phyloP scores from a whole-genome alignment of 805 yeast species.

The Kazachstania africana region DNA sequence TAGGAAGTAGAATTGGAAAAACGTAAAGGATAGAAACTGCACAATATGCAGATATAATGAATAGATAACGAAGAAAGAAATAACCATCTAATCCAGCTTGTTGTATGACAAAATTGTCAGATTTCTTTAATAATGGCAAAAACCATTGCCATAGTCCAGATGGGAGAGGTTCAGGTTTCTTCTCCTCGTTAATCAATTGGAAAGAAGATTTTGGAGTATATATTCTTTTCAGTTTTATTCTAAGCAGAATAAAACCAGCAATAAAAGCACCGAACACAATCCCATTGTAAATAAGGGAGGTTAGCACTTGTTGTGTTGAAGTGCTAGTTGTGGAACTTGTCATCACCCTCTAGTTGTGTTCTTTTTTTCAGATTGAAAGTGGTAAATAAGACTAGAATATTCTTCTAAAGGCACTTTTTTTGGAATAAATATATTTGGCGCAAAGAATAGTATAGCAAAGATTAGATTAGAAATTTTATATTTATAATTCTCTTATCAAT shows the following conservation, averaged over 20 bases:
- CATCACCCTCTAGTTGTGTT: no score
- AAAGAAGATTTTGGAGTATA: conserved; percentile 74
- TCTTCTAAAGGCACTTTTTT: no score
- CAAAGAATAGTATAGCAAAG: no score
- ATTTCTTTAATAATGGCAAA: conserved; percentile 45
- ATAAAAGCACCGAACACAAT: conserved; percentile 54
- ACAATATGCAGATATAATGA: conserved; percentile 41
- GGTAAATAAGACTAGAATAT: no score
- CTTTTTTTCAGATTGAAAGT: no score
- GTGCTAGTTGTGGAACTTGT: conserved; percentile 22
- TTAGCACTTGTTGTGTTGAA: conserved; percentile 64
- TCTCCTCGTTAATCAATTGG: conserved; percentile 45
- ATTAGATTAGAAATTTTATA: no score
- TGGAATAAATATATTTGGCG: no score
- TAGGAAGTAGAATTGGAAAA: conserved; percentile 67
- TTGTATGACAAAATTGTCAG: conserved; percentile 64
- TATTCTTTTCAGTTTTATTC: conserved; percentile 61
- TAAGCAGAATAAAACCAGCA: conserved; percentile 46
- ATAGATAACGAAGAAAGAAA: conserved; percentile 71
- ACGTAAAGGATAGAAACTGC: conserved; percentile 43
- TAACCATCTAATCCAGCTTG: conserved; percentile 94
- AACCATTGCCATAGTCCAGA: conserved; percentile 64
- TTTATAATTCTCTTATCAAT: no score
- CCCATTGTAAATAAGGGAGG: conserved; percentile 60
- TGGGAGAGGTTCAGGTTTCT: conserved; percentile 66